Base-by-base conservation (phyloP, 768 basidiomycete species). In the Coprinellus micaceus region DNA sequence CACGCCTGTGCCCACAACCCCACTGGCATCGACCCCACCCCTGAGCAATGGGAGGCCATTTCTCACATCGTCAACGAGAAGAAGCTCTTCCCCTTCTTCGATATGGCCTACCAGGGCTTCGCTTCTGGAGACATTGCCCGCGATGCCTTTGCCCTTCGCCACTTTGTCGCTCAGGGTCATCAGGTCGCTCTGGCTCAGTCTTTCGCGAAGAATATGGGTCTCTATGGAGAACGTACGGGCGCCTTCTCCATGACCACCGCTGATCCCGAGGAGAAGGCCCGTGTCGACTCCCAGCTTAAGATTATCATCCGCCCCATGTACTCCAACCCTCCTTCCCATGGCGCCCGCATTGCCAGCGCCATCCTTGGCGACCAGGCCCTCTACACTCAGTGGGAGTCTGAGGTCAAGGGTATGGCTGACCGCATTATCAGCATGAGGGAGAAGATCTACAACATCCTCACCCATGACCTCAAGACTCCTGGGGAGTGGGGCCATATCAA, bases 41-140 rank as follows among this genome's bases (percentile, higher is more conserved):
- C 80, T 21, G 86, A 85, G 49, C 94, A 99, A 75, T 99, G 97
- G 97, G 81, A 79, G 58, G 83, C 91, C 69, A 85, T 99, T 59
- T 93, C 91, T 41, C 82, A 93, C 64, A 77, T 98, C 58, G 74
- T 96, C 63, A 86, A 91, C 67, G 89, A 93, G 77, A 91, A 84
- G 78, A 83, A 85, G 61, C 82, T 96, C 64, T 96, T 98, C 85
- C 91, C 96, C 52, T 94, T 98, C 85, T 98, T 98, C 71, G 97
- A 99, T 74, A 98, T 98, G 94, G 96, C 97, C 15, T 99, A 99
- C 78, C 94, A 97, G 74, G 97, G 97, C 51, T 99, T 99, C 70
- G 96, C 97, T 33, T 97, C 95, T 22, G 97, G 97, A 50, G 86
- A 86, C 51, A 94, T 92, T 61, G 70, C 86, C 61, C 86, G 85